Evolutionary conservation across 2,329 filamentous ascomycete species (phyloP).

Genomic region (Paracorniculantispora psalliotae): DNA sequence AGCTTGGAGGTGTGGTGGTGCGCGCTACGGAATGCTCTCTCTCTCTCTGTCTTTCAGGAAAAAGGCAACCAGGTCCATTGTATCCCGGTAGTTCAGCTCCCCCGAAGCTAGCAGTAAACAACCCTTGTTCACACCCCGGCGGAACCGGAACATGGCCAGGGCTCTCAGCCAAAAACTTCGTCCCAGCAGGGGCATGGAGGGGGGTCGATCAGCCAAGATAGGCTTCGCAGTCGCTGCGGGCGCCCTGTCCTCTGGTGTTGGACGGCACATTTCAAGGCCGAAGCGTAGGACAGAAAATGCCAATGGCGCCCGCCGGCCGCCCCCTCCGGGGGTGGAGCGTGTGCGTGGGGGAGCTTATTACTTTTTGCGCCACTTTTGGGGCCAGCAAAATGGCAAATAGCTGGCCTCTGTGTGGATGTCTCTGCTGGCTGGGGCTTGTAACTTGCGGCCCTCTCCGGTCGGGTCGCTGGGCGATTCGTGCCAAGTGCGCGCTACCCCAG

Average conservation of each 20-base stretch:
- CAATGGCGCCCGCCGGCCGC: constrained; percentile 5
- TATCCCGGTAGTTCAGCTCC: background rate
- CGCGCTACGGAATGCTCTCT: background rate
- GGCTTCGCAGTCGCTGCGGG: background rate
- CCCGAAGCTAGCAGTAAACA: background rate
- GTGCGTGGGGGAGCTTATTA: background rate
- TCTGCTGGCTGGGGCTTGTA: background rate
- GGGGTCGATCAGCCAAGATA: constrained; percentile 8
- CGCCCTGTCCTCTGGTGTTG: background rate
- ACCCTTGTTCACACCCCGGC: background rate
- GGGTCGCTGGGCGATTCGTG: background rate
- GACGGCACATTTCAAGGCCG: background rate
- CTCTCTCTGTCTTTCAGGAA: background rate
- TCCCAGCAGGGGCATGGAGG: background rate
- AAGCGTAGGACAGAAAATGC: background rate
- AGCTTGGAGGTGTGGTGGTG: background rate
- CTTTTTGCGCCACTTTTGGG: constrained; percentile 4
- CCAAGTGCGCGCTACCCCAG: background rate
- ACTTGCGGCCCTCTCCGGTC: constrained; percentile 2
- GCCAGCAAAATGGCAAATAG: background rate
- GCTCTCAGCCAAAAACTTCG: background rate
- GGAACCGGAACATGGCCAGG: background rate
- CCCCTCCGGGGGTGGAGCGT: background rate
- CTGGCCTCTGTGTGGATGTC: background rate
- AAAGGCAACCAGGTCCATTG: background rate